phyloP scores from a whole-genome alignment of 2,329 filamentous ascomycete genomes.

The Monilinia fructigena region DNA sequence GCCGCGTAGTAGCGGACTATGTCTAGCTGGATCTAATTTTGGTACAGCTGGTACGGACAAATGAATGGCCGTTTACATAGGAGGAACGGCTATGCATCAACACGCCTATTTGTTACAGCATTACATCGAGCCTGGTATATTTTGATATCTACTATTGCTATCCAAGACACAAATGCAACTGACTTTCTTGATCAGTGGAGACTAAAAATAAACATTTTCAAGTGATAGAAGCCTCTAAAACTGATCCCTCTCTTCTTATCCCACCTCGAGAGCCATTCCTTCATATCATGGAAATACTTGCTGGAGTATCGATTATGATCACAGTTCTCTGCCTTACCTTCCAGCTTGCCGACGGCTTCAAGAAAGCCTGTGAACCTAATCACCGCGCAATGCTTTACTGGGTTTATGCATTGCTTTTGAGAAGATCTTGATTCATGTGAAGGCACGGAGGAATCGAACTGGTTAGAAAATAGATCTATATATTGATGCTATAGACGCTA shows the following conservation, averaged over 20 bases:
- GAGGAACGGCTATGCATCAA: not conserved
- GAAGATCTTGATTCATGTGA: not conserved
- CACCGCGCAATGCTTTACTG: too few species aligned
- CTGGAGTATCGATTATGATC: not conserved
- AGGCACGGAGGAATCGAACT: not conserved
- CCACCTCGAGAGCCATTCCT: not conserved
- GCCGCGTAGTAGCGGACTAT: not conserved
- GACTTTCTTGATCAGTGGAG: not conserved
- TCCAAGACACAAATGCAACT: not conserved
- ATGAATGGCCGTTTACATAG: not conserved
- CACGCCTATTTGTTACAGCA: not conserved
- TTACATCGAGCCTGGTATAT: not conserved
- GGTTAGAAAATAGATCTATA: not conserved
- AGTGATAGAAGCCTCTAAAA: not conserved
- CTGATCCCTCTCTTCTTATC: not conserved
- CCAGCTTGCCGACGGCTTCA: not conserved
- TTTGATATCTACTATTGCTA: not conserved
- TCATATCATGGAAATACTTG: not conserved
- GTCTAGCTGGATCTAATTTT: not conserved
- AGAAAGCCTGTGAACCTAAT: not conserved
- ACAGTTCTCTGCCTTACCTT: not conserved
- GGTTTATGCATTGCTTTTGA: too few species aligned
- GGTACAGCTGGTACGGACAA: too few species aligned
- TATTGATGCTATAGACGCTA: not conserved
- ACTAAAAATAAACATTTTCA: not conserved